Conservation (phyloP, 768 basidiomycete genomes). For the Cystobasidium ongulense region DNA sequence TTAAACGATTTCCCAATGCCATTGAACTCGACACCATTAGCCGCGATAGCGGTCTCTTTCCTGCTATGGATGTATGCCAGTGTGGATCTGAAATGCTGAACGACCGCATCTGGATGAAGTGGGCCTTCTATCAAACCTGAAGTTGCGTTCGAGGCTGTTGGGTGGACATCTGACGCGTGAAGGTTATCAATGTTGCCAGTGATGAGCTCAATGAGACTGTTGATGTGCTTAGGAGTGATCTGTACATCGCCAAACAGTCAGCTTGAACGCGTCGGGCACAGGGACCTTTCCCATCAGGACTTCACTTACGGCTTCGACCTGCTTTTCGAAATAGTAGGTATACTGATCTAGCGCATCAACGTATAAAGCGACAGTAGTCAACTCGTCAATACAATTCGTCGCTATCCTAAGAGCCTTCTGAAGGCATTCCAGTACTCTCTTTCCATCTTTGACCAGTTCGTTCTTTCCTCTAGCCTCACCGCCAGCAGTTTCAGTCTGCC, state of each 20-base stretch:
- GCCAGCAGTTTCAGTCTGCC: conserved; percentile 64
- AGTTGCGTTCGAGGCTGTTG: conserved; percentile 61
- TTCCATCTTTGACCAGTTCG: conserved; percentile 64
- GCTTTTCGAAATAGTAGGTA: conserved; percentile 88
- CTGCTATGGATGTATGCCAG: conserved; percentile 49
- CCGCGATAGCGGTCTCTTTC: conserved; percentile 30
- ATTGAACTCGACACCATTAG: not conserved
- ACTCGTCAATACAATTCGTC: conserved; percentile 90
- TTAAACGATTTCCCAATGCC: not conserved
- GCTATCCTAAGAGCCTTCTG: conserved; percentile 95
- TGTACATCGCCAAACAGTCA: conserved; percentile 43
- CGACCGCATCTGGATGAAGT: conserved; percentile 86
- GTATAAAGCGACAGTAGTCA: conserved; percentile 91
- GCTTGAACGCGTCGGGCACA: not conserved
- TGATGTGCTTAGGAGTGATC: conserved; percentile 93
- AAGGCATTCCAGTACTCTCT: conserved; percentile 91
- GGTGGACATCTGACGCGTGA: conserved; percentile 75
- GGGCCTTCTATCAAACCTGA: conserved; percentile 86
- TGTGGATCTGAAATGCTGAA: conserved; percentile 85
- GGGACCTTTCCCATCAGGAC: not conserved
- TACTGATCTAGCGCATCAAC: conserved; percentile 94
- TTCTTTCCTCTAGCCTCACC: conserved; percentile 50
- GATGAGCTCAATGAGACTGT: conserved; percentile 90
- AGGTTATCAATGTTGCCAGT: conserved; percentile 88
- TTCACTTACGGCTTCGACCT: conserved; percentile 71